Conservation (phyloP, 2,329 filamentous ascomycete species). For the Pestalotiopsis fici region DNA sequence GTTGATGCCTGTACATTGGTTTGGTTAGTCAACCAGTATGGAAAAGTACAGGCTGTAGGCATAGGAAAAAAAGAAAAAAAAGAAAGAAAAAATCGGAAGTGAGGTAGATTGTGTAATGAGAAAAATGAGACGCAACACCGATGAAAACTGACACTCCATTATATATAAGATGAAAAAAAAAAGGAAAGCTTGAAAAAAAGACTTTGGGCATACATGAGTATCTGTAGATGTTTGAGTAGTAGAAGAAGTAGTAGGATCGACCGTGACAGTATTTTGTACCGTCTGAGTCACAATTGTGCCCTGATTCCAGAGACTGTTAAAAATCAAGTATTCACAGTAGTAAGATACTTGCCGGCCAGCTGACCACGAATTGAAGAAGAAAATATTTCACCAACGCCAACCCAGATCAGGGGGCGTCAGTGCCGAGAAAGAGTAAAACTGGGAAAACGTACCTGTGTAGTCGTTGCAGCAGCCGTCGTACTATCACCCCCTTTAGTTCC, state of each 20-base stretch:
- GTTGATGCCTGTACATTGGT: background rate
- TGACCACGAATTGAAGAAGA: background rate
- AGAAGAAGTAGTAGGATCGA: constrained; percentile 22
- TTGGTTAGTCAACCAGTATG: background rate
- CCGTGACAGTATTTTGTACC: constrained; percentile 36
- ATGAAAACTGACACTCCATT: background rate
- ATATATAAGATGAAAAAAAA: too few relatives aligned
- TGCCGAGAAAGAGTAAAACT: constrained; percentile 1
- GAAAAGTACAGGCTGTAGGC: background rate
- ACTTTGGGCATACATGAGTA: constrained; percentile 26
- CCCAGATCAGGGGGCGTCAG: background rate
- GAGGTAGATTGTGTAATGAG: too few relatives aligned
- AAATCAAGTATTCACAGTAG: constrained; percentile 7
- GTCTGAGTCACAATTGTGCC: constrained; percentile 28
- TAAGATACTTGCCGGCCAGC: background rate
- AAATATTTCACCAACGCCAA: background rate
- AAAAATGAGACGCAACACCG: background rate
- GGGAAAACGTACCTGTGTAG: constrained; percentile 26
- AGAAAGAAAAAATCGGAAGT: background rate
- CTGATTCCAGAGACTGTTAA: constrained; percentile 31
- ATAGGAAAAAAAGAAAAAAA: background rate
- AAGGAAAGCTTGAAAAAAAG: constrained; percentile 14
- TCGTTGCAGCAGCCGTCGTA: constrained; percentile 20
- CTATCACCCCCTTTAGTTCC: constrained; percentile 50
- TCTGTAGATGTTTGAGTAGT: constrained; percentile 17